phyloP scores from a whole-genome alignment of 129 eudicot genomes.

The Saussurea involucrata region DNA sequence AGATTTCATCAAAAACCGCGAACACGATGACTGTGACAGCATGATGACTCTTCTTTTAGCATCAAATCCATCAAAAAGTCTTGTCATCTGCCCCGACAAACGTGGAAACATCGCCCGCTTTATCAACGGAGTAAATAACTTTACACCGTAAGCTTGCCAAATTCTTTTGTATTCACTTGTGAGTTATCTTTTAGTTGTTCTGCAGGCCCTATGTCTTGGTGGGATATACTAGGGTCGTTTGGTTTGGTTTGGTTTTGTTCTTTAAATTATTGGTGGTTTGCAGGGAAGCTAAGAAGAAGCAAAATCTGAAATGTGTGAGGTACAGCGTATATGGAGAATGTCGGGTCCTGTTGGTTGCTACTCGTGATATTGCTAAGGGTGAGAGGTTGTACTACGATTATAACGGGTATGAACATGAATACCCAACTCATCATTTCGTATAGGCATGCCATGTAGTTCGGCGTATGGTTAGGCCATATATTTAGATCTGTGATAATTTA shows the following conservation, averaged over 20 bases:
- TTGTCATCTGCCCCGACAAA: constrained; percentile 86
- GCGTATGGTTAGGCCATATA: background rate
- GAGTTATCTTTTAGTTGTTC: background rate
- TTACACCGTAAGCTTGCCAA: constrained; percentile 55
- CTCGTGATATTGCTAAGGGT: constrained; percentile 79
- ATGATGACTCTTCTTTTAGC: constrained; percentile 94
- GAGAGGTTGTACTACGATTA: constrained; percentile 93
- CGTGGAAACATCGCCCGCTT: constrained; percentile 92
- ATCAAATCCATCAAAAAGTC: constrained; percentile 56
- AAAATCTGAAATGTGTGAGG: constrained; percentile 78
- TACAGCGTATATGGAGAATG: constrained; percentile 80
- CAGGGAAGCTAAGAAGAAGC: constrained; percentile 84
- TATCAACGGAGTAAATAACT: constrained; percentile 81
- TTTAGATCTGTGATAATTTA: constrained; percentile 8
- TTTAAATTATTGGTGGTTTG: constrained; percentile 24
- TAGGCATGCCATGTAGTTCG: constrained; percentile 26
- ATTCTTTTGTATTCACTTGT: constrained; percentile 2
- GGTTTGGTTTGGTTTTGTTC: background rate
- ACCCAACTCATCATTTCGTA: constrained; percentile 88
- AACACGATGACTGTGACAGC: constrained; percentile 83
- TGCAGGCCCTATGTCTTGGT: background rate
- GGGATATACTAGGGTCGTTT: background rate
- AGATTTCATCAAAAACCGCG: constrained; percentile 79
- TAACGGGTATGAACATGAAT: constrained; percentile 87
- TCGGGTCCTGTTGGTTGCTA: constrained; percentile 76